These are phyloP conservation scores for Tolypocladium paradoxum DNA, from an alignment of 2,329 filamentous ascomycete species.

Conservation along the genomic window DNA sequence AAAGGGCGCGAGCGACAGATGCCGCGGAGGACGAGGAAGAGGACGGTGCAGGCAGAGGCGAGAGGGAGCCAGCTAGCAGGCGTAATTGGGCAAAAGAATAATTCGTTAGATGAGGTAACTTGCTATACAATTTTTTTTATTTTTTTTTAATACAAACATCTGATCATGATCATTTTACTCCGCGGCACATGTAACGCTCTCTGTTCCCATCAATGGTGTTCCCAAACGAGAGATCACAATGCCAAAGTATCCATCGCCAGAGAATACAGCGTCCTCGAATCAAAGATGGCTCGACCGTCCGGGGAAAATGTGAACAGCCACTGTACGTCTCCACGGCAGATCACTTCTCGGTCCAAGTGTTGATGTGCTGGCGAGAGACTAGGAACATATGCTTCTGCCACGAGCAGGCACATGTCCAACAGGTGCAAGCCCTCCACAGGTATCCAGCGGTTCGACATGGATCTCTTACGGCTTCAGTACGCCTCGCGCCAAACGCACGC, in stretches of 20 bases:
- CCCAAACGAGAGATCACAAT: neutral
- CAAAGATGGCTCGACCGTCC: neutral
- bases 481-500: neutral
- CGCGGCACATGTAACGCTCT: too few species aligned
- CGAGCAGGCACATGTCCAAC: neutral
- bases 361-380: neutral
- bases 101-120: neutral
- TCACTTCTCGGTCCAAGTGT: neutral
- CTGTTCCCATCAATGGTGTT: neutral
- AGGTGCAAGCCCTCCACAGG: neutral
- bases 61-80: neutral
- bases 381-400: neutral
- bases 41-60: neutral
- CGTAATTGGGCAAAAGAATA: neutral
- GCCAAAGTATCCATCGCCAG: neutral
- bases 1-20: too few species aligned
- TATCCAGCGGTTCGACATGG: neutral
- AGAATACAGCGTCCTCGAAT: neutral
- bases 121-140: neutral
- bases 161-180: neutral
- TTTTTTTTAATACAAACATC: neutral
- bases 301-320: neutral
- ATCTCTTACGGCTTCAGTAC: neutral
- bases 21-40: too few species aligned
- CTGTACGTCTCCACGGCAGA: neutral